Conservation (phyloP, 2,329 filamentous ascomycete species). For the Mollisiaceae sp. region DNA sequence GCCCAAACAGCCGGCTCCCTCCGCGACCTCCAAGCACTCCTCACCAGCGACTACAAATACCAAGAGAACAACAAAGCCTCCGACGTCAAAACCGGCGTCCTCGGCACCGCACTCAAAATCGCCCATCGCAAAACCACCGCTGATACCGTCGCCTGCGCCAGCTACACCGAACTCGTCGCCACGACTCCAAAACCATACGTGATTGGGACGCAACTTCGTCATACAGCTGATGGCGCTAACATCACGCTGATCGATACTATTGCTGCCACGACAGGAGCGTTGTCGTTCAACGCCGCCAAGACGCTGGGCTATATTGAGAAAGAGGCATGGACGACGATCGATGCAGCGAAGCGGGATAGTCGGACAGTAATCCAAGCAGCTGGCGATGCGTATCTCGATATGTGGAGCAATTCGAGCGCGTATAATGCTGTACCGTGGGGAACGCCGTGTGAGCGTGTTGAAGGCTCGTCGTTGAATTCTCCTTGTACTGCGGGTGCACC, state of each 20-base stretch:
- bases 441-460: slow-evolving; percentile 17
- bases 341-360: neutral
- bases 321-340: slow-evolving; percentile 15
- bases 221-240: neutral
- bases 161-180: slow-evolving; percentile 16
- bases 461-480: slow-evolving; percentile 13
- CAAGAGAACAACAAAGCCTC: slow-evolving; percentile 18
- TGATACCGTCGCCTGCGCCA: slow-evolving; percentile 16
- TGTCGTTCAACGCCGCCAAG: slow-evolving; percentile 17
- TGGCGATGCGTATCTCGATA: slow-evolving; percentile 21
- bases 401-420: slow-evolving; percentile 13
- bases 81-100: slow-evolving; percentile 7
- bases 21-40: neutral
- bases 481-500: slow-evolving; percentile 3
- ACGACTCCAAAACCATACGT: slow-evolving; percentile 15
- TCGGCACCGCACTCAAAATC: slow-evolving; percentile 17
- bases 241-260: slow-evolving; percentile 14
- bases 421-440: slow-evolving; percentile 20
- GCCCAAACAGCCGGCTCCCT: slow-evolving; percentile 9
- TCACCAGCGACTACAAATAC: slow-evolving; percentile 16
- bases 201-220: slow-evolving; percentile 16
- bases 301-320: slow-evolving; percentile 12
- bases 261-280: slow-evolving; percentile 15
- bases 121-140: slow-evolving; percentile 7
- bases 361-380: slow-evolving; percentile 13